phyloP scores from a whole-genome alignment of 2,329 filamentous ascomycete genomes.

The Alternaria solani region DNA sequence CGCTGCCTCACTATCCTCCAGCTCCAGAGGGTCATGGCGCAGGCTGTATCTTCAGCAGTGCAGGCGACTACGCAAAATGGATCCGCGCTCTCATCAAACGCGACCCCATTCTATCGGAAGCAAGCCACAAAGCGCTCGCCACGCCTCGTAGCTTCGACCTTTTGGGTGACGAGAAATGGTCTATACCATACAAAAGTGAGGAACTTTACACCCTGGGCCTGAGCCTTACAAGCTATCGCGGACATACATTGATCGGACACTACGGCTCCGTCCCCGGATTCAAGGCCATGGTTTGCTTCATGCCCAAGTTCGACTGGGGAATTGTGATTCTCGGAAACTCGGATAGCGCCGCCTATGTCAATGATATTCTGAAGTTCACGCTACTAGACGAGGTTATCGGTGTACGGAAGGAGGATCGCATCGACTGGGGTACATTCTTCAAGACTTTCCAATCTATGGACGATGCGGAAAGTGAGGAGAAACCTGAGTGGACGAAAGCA shows the following conservation, averaged over 20 bases:
- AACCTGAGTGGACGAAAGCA: neutral
- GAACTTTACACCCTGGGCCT: neutral
- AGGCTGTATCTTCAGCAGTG: slow-evolving; percentile 31
- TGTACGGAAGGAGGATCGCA: neutral
- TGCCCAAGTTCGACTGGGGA: neutral
- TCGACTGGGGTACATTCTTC: slow-evolving; percentile 14
- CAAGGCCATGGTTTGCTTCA: neutral
- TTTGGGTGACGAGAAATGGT: neutral
- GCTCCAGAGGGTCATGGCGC: slow-evolving; percentile 33
- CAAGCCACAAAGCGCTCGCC: slow-evolving; percentile 23
- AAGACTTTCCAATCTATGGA: neutral
- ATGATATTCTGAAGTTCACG: neutral
- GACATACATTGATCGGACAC: neutral
- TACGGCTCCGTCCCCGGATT: neutral
- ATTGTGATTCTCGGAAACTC: neutral
- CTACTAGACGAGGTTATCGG: slow-evolving; percentile 11
- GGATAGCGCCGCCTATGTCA: neutral
- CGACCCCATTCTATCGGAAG: slow-evolving; percentile 10
- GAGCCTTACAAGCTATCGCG: neutral
- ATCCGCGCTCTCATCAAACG: slow-evolving; percentile 33
- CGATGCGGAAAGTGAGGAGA: slow-evolving; percentile 8
- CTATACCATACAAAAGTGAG: neutral
- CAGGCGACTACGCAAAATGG: slow-evolving; percentile 34
- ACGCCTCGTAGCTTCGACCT: slow-evolving; percentile 17
- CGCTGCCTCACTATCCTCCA: slow-evolving; percentile 9